Evolutionary conservation across 148 eudicot species (phyloP).

Genomic region (Camellia sinensis): DNA sequence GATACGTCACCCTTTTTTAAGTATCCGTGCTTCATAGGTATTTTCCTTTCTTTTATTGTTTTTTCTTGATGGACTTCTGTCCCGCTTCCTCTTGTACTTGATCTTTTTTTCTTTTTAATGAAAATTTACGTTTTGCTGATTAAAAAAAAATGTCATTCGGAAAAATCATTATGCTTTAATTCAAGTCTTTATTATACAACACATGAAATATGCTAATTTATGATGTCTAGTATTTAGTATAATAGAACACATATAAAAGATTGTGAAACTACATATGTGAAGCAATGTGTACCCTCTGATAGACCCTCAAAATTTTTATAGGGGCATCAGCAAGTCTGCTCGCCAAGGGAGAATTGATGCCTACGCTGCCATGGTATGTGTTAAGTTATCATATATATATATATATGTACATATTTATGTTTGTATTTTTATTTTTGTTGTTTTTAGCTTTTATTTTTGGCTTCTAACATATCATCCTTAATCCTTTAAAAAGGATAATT

Average conservation of each 20-base stretch:
- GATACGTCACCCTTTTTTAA: too few species aligned
- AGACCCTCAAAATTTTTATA: constrained; percentile 8
- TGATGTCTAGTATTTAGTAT: background rate
- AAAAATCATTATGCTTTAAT: too few species aligned
- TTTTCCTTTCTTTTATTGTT: too few species aligned
- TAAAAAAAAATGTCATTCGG: too few species aligned
- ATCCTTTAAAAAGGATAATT: background rate
- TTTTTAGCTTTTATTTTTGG: background rate
- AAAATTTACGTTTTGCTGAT: too few species aligned
- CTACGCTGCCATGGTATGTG: constrained; percentile 47
- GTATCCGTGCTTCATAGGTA: too few species aligned
- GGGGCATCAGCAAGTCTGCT: constrained; percentile 43
- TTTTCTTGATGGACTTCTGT: too few species aligned
- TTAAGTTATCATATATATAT: background rate
- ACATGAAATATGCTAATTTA: background rate
- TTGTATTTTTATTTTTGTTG: background rate
- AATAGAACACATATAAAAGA: background rate
- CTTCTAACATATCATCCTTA: background rate
- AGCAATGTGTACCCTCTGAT: background rate
- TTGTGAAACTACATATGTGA: background rate
- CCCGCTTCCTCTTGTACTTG: too few species aligned
- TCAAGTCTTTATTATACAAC: too few species aligned
- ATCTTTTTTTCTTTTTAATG: too few species aligned
- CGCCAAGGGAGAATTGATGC: constrained; percentile 45
- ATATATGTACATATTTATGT: too few species aligned